These are phyloP conservation scores for Flaveria bidentis DNA, from an alignment of 129 eudicot genomes.

Conservation along the genomic window DNA sequence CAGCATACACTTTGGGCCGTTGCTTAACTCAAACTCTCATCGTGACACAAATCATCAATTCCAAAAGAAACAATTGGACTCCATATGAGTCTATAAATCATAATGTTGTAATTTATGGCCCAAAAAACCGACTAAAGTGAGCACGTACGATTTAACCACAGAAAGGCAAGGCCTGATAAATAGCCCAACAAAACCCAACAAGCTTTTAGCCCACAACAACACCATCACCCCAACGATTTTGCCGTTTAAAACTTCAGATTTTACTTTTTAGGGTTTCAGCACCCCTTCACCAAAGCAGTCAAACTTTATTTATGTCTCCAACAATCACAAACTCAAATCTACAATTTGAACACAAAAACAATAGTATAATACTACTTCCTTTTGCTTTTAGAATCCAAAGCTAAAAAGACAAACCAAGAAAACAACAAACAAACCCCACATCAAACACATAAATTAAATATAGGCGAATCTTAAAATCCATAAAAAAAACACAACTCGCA, in stretches of 20 bases:
- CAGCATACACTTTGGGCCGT: too few relatives aligned
- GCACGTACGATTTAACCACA: too few relatives aligned
- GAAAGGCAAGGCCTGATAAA: neutral
- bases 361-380: neutral
- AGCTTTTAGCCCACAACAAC: neutral
- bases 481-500: neutral
- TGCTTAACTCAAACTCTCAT: too few relatives aligned
- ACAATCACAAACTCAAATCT: neutral
- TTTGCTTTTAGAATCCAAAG: slow-evolving; percentile 16
- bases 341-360: neutral
- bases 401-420: slow-evolving; percentile 7
- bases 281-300: neutral
- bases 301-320: neutral
- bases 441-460: neutral
- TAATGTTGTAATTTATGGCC: too few relatives aligned
- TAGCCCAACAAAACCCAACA: neutral
- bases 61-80: too few relatives aligned
- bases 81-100: too few relatives aligned
- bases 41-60: too few relatives aligned
- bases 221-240: neutral
- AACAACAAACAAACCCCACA: neutral
- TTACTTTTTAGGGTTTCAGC: neutral
- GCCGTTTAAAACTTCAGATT: neutral
- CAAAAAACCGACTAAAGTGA: too few relatives aligned
- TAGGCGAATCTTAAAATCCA: slow-evolving; percentile 26